Base-by-base conservation (phyloP, 2,329 filamentous ascomycete genomes). In the Clonostachys solani region DNA sequence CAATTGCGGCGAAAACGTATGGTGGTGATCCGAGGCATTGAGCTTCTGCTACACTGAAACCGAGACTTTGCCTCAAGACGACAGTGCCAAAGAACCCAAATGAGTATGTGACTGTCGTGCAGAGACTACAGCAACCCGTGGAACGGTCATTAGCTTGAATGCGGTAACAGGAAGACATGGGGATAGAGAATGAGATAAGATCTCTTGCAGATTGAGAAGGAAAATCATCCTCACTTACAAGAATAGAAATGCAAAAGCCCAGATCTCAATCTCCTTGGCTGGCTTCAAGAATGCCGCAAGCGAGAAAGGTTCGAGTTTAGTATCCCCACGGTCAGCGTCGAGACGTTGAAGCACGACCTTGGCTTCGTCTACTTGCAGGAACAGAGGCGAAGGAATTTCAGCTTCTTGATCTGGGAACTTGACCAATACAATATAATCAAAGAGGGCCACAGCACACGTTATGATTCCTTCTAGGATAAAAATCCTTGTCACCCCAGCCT, bases 391-490 rank as follows among this genome's bases (percentile, higher is more conserved):
- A n/a, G 5, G 23, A 41, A 42, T 48, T n/a, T 43, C 36, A 35
- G 23, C 23, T 29, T 29, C 23, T 29, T 44, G 40, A 33, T 50
- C 51, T 29, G 52, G 57, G 42, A 54, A 59, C 42, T 56, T 54
- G 42, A 59, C 48, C 13, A 59, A 52, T 36, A 57, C 54, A 33
- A 60, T 53, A 44, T 53, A 63, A 12, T 62, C 62, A 33, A 54
- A 51, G 3, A 72, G 58, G 5, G 62, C 63, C n/a, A 67, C 53
- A 17, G 62, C 44, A 1, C 72, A 55, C 12, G 70, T 56, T 1
- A 54, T 53, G 5, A 58, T 49, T 4, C 56, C 56, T 6, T 58
- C 56, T 0, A 58, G 51, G 6, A 58, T 51, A 29, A 58, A 58
- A 38, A 58, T 58, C 9, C 23, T 29, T 29, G 23, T 8, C 23